phyloP scores from a whole-genome alignment of 305 asterid genomes.

The Solanum hybrid region DNA sequence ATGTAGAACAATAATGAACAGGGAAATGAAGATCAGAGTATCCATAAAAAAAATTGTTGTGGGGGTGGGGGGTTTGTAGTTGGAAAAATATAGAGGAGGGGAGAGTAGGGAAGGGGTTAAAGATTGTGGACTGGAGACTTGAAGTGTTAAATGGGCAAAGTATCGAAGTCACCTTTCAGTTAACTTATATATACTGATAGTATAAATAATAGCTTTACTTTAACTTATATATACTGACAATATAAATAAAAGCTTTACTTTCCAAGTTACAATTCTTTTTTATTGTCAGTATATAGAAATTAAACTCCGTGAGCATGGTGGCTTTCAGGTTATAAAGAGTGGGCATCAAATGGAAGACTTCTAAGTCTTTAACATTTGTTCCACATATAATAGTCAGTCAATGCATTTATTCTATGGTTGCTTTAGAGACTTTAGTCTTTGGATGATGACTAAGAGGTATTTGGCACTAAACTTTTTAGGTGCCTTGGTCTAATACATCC shows the following conservation, averaged over 20 bases:
- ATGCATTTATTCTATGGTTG: neutral
- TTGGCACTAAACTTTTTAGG: neutral
- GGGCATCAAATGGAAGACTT: neutral
- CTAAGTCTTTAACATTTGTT: neutral
- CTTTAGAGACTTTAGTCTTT: neutral
- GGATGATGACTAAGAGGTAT: neutral
- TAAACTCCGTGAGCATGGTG: neutral
- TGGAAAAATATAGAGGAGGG: neutral
- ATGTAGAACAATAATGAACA: constrained; percentile 1
- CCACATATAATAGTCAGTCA: neutral
- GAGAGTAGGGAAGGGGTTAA: neutral
- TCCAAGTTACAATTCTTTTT: neutral
- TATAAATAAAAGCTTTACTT: neutral
- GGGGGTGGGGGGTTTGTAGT: neutral
- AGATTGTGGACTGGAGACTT: neutral
- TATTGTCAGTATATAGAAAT: neutral
- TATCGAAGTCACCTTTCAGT: neutral
- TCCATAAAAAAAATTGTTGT: neutral
- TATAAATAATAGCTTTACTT: neutral
- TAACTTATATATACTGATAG: neutral
- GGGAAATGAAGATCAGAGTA: neutral
- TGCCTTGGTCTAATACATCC: neutral
- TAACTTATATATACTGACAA: neutral
- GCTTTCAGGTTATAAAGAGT: neutral
- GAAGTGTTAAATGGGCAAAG: constrained; percentile 15